Evolutionary conservation across 2,329 filamentous ascomycete species (phyloP), one percentile per base, ranked within the genome.

Genomic region (Sporothrix curviconia): DNA sequence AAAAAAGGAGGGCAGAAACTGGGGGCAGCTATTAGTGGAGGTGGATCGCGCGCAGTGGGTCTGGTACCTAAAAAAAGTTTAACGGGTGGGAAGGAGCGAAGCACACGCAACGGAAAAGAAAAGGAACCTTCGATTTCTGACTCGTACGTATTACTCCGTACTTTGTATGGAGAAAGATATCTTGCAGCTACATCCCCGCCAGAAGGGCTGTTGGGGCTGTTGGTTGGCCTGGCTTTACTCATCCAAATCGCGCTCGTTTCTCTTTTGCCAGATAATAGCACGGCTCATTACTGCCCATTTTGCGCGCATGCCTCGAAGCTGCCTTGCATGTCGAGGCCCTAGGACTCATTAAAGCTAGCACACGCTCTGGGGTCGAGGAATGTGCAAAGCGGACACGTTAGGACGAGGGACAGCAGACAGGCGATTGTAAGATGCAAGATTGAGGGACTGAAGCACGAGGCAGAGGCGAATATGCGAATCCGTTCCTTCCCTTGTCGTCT

Each of bases 11-110:
- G 49, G 47, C 36, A 39, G 32, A 52, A 59, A 52, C 46, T 52
- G 46, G 57, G 57, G 53, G 53, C 47, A 59, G 57, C 57, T 55
- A 17, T 55, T 50, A 56, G 59, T 42, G 50, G 49, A 56, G 59
- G 54, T 60, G 59, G 60, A 56, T 55, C 49, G 22, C 4, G n/a
- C 56, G 12, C 22, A 55, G 59, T 61, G 61, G 61, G 49, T 46
- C 59, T 28, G 14, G 40, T 39, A 57, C 59, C 47, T 57, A 56
- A 59, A 57, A 61, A 56, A 57, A 40, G 7, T 19, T 51, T 51
- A 39, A 51, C 36, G 49, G 34, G 49, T 51, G 49, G 49, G 49
- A 51, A 56, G 25, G 32, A 36, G 24, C 28, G 24, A 34, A 42
- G 46, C 22, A 42, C 32, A 19, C 8, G 34, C 14, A 37, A 37